These are phyloP conservation scores for Neodidymelliopsis sp. DNA, from an alignment of 2,329 filamentous ascomycete genomes.

Conservation along the genomic window DNA sequence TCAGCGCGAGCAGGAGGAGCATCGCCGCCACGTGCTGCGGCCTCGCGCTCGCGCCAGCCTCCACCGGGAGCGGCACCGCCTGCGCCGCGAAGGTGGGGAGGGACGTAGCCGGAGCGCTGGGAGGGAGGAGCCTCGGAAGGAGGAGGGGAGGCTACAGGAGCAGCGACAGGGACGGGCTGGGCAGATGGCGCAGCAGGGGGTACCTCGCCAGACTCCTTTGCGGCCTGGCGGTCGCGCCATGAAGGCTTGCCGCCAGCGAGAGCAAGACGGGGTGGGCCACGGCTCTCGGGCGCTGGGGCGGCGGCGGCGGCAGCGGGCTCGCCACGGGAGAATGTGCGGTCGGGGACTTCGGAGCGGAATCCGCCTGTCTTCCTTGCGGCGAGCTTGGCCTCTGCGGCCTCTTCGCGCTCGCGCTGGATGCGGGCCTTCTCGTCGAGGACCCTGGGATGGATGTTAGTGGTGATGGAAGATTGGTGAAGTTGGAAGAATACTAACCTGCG, in stretches of 20 bases:
- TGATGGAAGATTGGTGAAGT: not conserved
- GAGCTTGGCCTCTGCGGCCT: conserved; percentile 82
- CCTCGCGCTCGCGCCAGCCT: conserved; percentile 50
- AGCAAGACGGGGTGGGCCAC: conserved; percentile 67
- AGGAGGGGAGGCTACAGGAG: conserved; percentile 43
- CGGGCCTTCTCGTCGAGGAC: conserved; percentile 69
- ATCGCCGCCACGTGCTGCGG: conserved; percentile 36
- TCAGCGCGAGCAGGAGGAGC: conserved; percentile 40
- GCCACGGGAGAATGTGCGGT: conserved; percentile 40
- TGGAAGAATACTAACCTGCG: conserved; percentile 58
- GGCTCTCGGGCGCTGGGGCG: conserved; percentile 30
- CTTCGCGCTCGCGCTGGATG: conserved; percentile 80
- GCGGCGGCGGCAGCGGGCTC: conserved; percentile 17
- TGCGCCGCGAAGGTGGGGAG: conserved; percentile 53
- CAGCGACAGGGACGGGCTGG: conserved; percentile 36
- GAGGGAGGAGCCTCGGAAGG: conserved; percentile 43
- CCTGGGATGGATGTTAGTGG: conserved; percentile 47
- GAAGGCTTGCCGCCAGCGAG: conserved; percentile 69
- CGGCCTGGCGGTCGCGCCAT: conserved; percentile 77
- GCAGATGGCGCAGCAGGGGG: conserved; percentile 47
- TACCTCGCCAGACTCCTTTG: conserved; percentile 47
- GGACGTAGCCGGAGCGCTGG: conserved; percentile 55
- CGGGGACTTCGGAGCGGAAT: conserved; percentile 47
- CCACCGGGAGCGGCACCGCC: conserved; percentile 39
- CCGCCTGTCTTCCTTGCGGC: conserved; percentile 64